Evolutionary conservation across 805 yeast species (phyloP), one percentile per base, ranked within the genome.

Genomic region (Suhomyces prunicola): DNA sequence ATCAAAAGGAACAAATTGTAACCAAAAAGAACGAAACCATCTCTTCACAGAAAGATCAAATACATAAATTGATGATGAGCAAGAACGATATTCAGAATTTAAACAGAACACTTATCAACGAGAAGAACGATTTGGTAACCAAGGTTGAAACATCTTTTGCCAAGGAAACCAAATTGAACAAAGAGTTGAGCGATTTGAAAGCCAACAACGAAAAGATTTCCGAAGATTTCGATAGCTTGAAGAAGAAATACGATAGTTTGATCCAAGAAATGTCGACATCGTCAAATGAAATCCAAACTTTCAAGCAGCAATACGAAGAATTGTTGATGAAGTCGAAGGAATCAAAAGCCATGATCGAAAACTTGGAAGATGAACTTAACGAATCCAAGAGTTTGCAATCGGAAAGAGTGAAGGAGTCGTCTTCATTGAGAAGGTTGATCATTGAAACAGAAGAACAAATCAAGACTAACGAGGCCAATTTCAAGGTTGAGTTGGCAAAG

Each of bases 341-440:
- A 60, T 73, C 84, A 1, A 78, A 77, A 44, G 76, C 76, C 50
- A 79, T 82, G 56, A 74, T 82, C 22, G 91, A 88, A 52, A 80
- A 83, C 1, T 66, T 92, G 27, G 91, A 88, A 59, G 96, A 90
- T 52, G 97, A 92, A 63, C 70, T 93, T n/a, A 73, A 80, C 9
- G 97, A 92, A 53, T 74, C 88, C 4, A 80, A 90, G 51, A 79
- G 82, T 31, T 75, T 85, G 67, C 69, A 92, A 2, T 94, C 86
- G 62, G 97, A 91, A 62, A 81, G 96, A 55, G 83, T 88, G 0
- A 76, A 92, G 48, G 98, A 93, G 68, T 78, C 90, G 0, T 75
- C 85, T 1, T 84, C 90, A 0, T 81, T 91, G 69, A 78, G 96
- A 59, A 74, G 88, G 54, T 66, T 90, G 39, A 63, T 92, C 27